Evolutionary conservation across 1,139 yeast species (phyloP), one percentile per base, ranked within the genome.

Genomic region (Trichomonascaceae sp.): DNA sequence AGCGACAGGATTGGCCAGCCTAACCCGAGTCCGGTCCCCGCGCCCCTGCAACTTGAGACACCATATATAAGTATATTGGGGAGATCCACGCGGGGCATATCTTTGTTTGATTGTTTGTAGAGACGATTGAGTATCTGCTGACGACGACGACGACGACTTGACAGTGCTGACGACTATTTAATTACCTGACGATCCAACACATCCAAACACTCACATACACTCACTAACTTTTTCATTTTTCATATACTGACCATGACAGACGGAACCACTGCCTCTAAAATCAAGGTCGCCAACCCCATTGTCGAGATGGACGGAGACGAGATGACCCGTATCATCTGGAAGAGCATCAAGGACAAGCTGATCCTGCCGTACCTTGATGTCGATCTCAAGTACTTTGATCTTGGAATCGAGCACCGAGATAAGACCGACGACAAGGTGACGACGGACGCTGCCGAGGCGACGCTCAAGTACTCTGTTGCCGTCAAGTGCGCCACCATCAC

Each of bases 281-380:
- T 87, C 60, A 69, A 74, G 50, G 96, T 87, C 40, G 71, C 74
- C 58, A 78, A 72, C 52, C 97, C 97, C 52, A 67, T 87, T 47
- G 97, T 87, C 46, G 97, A 87, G 57, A 70, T 87, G 71, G 97
- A 87, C 52, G 97, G 97, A 48, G 97, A 87, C 59, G 97, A 87
- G 62, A 81, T 75, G 89, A 84, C 93, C 53, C 71, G 93, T 56
- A 81, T 84, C 54, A 84, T 84, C 62, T 84, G 95, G 95, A 69
- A 79, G 48, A 67, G 74, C 54, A 84, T 84, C 62, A 79, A 77
- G 62, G 62, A 58, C 38, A 75, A 80, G 62, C 71, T 87, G 54
- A 76, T 87, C 56, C 64, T 68, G 40, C 97, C 97, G 27, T 82
- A 76, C 60, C 64, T 87, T 50, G 82, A 87, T 50, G 69, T 87